Evolutionary conservation across 2,329 filamentous ascomycete species (phyloP).

Genomic region (Ophiognomonia clavigignenti-juglandacearum): DNA sequence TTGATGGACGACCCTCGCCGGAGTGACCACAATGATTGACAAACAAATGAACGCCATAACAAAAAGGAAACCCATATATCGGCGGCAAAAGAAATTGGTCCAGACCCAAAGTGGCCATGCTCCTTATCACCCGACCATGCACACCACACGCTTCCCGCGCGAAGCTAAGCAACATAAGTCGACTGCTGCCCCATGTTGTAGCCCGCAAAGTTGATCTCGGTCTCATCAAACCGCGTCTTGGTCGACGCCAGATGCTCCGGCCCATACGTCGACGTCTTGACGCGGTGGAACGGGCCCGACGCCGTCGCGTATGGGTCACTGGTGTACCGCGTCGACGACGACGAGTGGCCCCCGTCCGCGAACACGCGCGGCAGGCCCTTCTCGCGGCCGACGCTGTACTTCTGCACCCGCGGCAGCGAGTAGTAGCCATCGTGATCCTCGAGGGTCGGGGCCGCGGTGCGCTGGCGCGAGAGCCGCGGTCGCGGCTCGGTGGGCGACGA

Average conservation of each 20-base stretch:
- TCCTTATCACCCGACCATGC: too few species aligned
- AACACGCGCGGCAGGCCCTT: constrained; percentile 1
- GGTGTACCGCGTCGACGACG: constrained; percentile 1
- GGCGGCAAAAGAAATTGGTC: not conserved
- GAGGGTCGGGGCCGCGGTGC: constrained; percentile 14
- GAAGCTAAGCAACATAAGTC: not conserved
- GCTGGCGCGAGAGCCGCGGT: constrained; percentile 12
- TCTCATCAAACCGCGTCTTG: constrained; percentile 18
- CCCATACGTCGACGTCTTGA: constrained; percentile 15
- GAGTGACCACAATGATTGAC: not conserved
- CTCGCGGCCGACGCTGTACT: constrained; percentile 5
- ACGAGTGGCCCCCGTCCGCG: too few species aligned
- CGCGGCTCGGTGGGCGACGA: not conserved
- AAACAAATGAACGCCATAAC: not conserved
- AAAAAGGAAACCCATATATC: not conserved
- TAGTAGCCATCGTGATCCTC: constrained; percentile 17
- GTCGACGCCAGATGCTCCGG: constrained; percentile 17
- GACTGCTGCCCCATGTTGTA: not conserved
- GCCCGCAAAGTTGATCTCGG: constrained; percentile 15
- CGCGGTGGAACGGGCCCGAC: constrained; percentile 13
- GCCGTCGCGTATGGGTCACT: constrained; percentile 5
- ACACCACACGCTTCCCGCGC: too few species aligned
- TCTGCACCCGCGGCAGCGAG: constrained; percentile 1
- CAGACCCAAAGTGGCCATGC: too few species aligned
- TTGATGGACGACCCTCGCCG: not conserved